phyloP scores from a whole-genome alignment of 371 early-diverging fungal species.

The Zancudomyces culisetae region DNA sequence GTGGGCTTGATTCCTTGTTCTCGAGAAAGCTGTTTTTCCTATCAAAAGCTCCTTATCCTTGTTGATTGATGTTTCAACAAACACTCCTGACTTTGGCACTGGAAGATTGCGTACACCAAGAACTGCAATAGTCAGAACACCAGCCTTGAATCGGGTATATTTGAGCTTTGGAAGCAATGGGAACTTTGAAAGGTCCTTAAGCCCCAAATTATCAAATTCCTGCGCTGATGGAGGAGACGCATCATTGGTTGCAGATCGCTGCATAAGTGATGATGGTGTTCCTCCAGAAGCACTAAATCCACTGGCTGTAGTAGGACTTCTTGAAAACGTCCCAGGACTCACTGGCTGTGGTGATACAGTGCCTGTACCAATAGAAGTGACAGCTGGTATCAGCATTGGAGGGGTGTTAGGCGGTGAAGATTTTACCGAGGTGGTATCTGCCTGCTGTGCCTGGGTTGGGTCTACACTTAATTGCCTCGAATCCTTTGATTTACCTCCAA shows the following conservation, averaged over 20 bases:
- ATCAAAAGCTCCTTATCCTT: conserved; percentile 19
- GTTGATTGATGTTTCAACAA: conserved; percentile 20
- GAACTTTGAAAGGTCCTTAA: conserved; percentile 4
- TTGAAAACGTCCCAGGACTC: neutral
- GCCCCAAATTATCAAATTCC: neutral
- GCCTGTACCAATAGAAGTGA: neutral
- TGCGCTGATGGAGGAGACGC: neutral
- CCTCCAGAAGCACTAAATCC: neutral
- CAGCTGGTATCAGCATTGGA: neutral
- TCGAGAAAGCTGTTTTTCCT: conserved; percentile 17
- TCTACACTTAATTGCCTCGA: neutral
- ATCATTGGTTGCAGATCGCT: neutral
- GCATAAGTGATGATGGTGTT: neutral
- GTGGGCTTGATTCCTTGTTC: conserved; percentile 19
- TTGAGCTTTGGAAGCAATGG: conserved; percentile 24
- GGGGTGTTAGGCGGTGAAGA: neutral
- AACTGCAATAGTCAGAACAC: conserved; percentile 19
- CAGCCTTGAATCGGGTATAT: conserved; percentile 21
- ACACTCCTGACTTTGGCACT: conserved; percentile 20
- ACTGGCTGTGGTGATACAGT: neutral
- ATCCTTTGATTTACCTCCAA: neutral
- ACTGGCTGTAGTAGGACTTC: neutral
- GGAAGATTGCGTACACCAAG: conserved; percentile 20
- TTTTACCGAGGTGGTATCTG: neutral
- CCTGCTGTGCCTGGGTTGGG: neutral